Conservation (phyloP, 768 basidiomycete genomes). For the Hemileccinum rubropunctum region DNA sequence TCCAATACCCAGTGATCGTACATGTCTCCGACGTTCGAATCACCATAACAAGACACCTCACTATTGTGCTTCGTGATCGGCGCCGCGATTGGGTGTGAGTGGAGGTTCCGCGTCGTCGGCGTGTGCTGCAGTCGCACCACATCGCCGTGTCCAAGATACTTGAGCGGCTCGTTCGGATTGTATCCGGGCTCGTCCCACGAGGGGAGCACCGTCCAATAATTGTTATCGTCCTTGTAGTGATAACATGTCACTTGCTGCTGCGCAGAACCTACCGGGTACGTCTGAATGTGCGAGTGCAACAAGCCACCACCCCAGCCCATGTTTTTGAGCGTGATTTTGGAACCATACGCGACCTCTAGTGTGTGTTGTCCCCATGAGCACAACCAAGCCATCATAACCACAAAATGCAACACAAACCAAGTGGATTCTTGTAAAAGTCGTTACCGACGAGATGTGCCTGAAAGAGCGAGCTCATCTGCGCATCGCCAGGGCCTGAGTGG, state of each 20-base stretch:
- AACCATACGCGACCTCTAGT: constrained; percentile 84
- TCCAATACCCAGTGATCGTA: constrained; percentile 94
- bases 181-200: constrained; percentile 73
- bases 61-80: constrained; percentile 86
- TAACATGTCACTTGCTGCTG: constrained; percentile 99
- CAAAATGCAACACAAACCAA: constrained; percentile 48
- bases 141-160: constrained; percentile 74
- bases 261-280: constrained; percentile 84
- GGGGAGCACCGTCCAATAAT: constrained; percentile 82
- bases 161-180: constrained; percentile 62
- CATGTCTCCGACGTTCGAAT: constrained; percentile 79
- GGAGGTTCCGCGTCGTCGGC: constrained; percentile 85
- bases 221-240: constrained; percentile 99
- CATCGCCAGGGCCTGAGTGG: constrained; percentile 93
- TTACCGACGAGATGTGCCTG: constrained; percentile 95
- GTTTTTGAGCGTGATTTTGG: constrained; percentile 90
- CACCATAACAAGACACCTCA: constrained; percentile 95
- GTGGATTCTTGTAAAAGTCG: constrained; percentile 87
- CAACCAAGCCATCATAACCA: neutral
- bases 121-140: constrained; percentile 77
- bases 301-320: constrained; percentile 98
- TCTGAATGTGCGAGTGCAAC: constrained; percentile 95
- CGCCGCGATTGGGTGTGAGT: constrained; percentile 86
- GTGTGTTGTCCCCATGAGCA: constrained; percentile 1
- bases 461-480: constrained; percentile 98